Conservation (phyloP, 257 asterid species). For the Fraxinus excelsior region DNA sequence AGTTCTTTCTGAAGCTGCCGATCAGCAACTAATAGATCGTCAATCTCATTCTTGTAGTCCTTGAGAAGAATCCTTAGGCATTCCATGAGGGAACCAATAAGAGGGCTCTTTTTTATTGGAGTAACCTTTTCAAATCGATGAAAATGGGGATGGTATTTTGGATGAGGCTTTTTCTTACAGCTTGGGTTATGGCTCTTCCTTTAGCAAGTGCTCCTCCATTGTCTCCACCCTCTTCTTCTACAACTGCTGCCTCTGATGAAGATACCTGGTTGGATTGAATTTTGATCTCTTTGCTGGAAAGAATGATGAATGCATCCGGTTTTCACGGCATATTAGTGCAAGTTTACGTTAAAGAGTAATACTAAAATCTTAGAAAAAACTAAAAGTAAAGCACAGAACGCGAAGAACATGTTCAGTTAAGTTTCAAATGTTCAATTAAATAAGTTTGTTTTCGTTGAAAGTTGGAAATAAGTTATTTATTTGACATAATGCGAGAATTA, state of each 20-base stretch:
- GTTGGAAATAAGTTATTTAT: no score
- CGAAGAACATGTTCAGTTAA: no score
- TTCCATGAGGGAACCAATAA: conserved; percentile 88
- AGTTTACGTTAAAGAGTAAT: background rate
- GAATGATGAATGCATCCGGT: no score
- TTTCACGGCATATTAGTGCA: conserved; percentile 1
- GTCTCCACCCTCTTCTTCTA: conserved; percentile 71
- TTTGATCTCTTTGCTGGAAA: conserved; percentile 87
- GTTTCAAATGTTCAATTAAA: no score
- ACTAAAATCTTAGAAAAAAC: background rate
- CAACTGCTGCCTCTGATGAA: conserved; percentile 58
- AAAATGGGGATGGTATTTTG: conserved; percentile 93
- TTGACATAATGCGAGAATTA: no score
- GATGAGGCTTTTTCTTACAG: conserved; percentile 78
- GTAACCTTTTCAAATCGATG: conserved; percentile 80
- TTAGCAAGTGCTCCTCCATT: conserved; percentile 46
- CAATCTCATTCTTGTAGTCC: conserved; percentile 93
- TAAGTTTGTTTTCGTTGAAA: no score
- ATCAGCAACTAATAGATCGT: conserved; percentile 81
- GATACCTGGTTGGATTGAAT: conserved; percentile 60
- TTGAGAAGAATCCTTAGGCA: conserved; percentile 88
- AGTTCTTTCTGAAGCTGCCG: conserved; percentile 89
- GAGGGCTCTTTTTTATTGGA: conserved; percentile 86
- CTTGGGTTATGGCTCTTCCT: conserved; percentile 81
- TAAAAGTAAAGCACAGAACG: no score